Conservation (phyloP, 75 land plant species). For the Picea glauca region DNA sequence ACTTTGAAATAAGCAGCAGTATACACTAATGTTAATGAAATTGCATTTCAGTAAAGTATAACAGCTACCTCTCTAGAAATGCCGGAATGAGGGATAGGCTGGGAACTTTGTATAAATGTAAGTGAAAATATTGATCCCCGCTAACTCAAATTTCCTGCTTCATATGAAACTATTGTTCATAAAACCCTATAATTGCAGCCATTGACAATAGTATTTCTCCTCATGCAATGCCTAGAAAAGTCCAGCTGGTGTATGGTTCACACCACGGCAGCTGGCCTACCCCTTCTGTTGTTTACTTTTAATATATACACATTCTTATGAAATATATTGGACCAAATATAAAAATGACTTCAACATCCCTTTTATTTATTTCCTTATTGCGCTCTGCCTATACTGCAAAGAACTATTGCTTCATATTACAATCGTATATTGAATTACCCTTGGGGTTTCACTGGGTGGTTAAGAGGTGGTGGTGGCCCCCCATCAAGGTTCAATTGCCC, state of each 20-base stretch:
- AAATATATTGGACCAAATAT: too few relatives aligned
- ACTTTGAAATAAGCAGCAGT: not conserved
- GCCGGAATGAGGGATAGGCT: not conserved
- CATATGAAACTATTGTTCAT: too few relatives aligned
- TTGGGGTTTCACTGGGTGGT: too few relatives aligned
- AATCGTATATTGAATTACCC: too few relatives aligned
- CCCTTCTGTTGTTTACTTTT: not conserved
- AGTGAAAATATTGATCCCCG: not conserved
- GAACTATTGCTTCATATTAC: too few relatives aligned
- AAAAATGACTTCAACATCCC: too few relatives aligned
- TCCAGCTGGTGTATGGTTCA: not conserved
- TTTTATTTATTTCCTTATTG: too few relatives aligned
- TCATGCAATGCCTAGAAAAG: not conserved
- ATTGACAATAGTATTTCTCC: not conserved
- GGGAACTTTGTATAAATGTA: not conserved
- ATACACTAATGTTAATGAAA: not conserved
- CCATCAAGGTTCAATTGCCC: too few relatives aligned
- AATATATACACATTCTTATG: not conserved
- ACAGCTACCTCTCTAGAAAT: not conserved
- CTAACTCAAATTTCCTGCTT: too few relatives aligned
- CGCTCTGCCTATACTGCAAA: too few relatives aligned
- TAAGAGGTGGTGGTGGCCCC: too few relatives aligned
- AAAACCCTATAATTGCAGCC: not conserved
- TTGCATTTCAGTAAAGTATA: not conserved
- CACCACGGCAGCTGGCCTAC: not conserved